Evolutionary conservation across 352 stramenopile genomes (phyloP), one percentile per base, ranked within the genome.

Genomic region (Elongisporangium undulatum): DNA sequence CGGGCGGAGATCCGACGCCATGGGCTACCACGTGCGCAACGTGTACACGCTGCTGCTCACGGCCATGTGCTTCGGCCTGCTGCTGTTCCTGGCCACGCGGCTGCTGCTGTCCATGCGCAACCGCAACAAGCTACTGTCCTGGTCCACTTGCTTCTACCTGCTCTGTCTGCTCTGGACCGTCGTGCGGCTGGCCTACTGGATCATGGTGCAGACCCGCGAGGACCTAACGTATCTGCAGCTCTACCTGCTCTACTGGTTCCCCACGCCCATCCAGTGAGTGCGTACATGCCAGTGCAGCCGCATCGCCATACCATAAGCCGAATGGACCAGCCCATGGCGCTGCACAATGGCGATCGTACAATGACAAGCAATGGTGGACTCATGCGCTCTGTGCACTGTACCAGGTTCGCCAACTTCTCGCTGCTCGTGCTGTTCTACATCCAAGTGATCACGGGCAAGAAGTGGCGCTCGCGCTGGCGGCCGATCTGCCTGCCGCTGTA

Each of bases 351-450:
- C 19, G 39, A 61, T 24, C 1, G 7, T 12, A 9, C 38, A 8
- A 49, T 51, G 22, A 34, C 16, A 4, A n/a, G 41, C 24, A 38
- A 10, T 9, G 8, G 4, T 51, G 38, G n/a, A n/a, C n/a, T n/a
- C n/a, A n/a, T n/a, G 26, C 39, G 2, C 4, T 49, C 7, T 13
- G 52, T 15, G 24, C 22, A 38, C 16, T n/a, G 21, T 17, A n/a
- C 19, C 51, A 80, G 72, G 49, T 94, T 94, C 66, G 85, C 85
- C 77, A 94, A 92, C 66, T 94, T 94, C 59, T 92, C 85, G 64
- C 75, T 94, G 50, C 77, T 94, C 29, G 79, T 94, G 48, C 82
- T 94, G 29, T 94, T 94, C 62, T 94, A 94, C 75, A 92, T 94
- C 49, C 85, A 94, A 69, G 85, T 94, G 34, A 74, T 94, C 62